Percentiles rank a stretch among this genome's conserved stretches.
Evolutionary conservation across 2,329 filamentous ascomycete genomes (phyloP).

Genomic region (Biscogniauxia marginata): DNA sequence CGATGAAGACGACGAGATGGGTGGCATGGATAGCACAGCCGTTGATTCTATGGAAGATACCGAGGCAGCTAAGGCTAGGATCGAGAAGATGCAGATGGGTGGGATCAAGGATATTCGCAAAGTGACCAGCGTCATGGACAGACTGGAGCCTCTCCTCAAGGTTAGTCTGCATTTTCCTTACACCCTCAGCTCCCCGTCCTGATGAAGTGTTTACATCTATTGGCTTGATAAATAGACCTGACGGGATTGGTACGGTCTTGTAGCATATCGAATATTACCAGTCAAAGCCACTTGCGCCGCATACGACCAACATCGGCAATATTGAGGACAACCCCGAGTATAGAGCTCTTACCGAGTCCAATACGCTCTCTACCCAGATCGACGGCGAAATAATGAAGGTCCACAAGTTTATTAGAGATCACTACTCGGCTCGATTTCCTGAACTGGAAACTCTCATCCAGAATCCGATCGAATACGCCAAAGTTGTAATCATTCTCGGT

Average conservation of each 20-base stretch:
- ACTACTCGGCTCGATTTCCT: conserved; percentile 91
- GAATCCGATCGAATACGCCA: conserved; percentile 91
- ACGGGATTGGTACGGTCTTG: conserved; percentile 52
- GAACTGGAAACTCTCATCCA: conserved; percentile 88
- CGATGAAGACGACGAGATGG: conserved; percentile 60
- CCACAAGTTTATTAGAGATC: conserved; percentile 94
- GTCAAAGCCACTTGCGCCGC: conserved; percentile 63
- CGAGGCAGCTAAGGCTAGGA: conserved; percentile 71
- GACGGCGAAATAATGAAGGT: conserved; percentile 90
- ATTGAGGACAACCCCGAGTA: conserved; percentile 93
- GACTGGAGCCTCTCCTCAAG: conserved; percentile 76
- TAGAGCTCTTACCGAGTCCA: conserved; percentile 82
- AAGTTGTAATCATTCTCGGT: conserved; percentile 87
- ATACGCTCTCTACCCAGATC: conserved; percentile 86
- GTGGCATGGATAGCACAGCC: conserved; percentile 43
- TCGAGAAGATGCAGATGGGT: conserved; percentile 79
- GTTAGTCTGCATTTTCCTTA: conserved; percentile 52
- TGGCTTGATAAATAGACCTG: conserved; percentile 62
- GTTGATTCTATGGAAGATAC: conserved; percentile 58
- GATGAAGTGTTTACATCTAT: conserved; percentile 62
- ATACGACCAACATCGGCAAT: conserved; percentile 69
- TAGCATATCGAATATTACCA: conserved; percentile 82
- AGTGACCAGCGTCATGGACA: conserved; percentile 78
- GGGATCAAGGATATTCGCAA: conserved; percentile 74
- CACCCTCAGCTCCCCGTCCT: conserved; percentile 27